These are phyloP conservation scores for Mrakia gelida DNA, from an alignment of 768 basidiomycete species.

Conservation along the genomic window DNA sequence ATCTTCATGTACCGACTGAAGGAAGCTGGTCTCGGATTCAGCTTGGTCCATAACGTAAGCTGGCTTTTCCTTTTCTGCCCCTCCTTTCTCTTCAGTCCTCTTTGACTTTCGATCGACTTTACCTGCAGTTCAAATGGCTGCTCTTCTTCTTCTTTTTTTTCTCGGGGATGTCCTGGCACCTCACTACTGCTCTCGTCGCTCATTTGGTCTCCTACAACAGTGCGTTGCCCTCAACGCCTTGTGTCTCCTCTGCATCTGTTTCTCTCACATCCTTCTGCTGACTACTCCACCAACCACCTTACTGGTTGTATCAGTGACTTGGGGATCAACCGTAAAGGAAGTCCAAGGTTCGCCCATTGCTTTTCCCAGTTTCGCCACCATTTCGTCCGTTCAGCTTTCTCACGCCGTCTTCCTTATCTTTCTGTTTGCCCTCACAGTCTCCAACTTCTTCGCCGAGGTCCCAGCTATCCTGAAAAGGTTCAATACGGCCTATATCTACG, in stretches of 20 bases:
- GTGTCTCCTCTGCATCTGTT: neutral
- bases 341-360: neutral
- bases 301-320: constrained; percentile 3
- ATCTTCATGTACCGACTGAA: constrained; percentile 45
- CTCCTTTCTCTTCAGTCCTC: too few species aligned
- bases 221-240: neutral
- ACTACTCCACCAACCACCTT: too few species aligned
- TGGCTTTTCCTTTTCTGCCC: neutral
- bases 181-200: constrained; percentile 35
- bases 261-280: neutral
- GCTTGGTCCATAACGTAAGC: constrained; percentile 34
- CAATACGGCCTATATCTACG: constrained; percentile 24
- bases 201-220: constrained; percentile 39
- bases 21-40: constrained; percentile 42
- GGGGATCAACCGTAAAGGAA: constrained; percentile 31
- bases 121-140: constrained; percentile 7
- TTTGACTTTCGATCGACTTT: neutral
- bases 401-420: neutral
- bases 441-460: constrained; percentile 33
- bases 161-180: constrained; percentile 29
- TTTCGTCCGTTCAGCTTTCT: neutral
- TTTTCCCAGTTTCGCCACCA: neutral
- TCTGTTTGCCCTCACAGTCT: too few species aligned
- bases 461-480: constrained; percentile 31
- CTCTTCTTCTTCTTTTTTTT: constrained; percentile 29